phyloP scores from a whole-genome alignment of 2,329 filamentous ascomycete genomes.

The Meredithiella fracta region DNA sequence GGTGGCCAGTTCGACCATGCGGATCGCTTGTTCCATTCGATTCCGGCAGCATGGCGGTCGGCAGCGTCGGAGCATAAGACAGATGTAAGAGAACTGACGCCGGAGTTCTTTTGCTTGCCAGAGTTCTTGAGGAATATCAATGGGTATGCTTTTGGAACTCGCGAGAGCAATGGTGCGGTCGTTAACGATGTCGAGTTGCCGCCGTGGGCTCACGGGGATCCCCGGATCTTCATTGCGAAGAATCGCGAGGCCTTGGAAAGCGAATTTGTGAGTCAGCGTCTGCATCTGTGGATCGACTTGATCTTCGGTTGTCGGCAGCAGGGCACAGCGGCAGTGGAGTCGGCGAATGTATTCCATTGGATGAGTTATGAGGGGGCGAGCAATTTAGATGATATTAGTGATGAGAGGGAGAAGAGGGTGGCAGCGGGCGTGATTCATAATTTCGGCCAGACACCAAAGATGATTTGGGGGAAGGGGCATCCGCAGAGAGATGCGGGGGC shows the following conservation, averaged over 20 bases:
- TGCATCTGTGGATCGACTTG: conserved; percentile 92
- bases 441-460: conserved; percentile 92
- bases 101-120: conserved; percentile 92
- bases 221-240: conserved; percentile 87
- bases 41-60: conserved; percentile 80
- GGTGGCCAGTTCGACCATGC: conserved; percentile 95
- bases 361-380: conserved; percentile 88
- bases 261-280: conserved; percentile 71
- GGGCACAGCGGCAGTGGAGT: conserved; percentile 80
- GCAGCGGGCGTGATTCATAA: conserved; percentile 97
- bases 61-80: conserved; percentile 80
- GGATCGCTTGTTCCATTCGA: conserved; percentile 85
- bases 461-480: conserved; percentile 75
- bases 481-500: conserved; percentile 43
- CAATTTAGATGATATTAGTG: conserved; percentile 78
- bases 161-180: conserved; percentile 61
- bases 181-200: conserved; percentile 84
- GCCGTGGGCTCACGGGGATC: conserved; percentile 91
- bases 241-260: conserved; percentile 93
- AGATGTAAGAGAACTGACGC: conserved; percentile 85
- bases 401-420: conserved; percentile 70
- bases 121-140: conserved; percentile 94
- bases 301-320: conserved; percentile 90
- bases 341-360: conserved; percentile 89
- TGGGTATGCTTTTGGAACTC: conserved; percentile 77